phyloP scores from a whole-genome alignment of 202 grass and related monocot species.

The Miscanthus sacchariflorus region DNA sequence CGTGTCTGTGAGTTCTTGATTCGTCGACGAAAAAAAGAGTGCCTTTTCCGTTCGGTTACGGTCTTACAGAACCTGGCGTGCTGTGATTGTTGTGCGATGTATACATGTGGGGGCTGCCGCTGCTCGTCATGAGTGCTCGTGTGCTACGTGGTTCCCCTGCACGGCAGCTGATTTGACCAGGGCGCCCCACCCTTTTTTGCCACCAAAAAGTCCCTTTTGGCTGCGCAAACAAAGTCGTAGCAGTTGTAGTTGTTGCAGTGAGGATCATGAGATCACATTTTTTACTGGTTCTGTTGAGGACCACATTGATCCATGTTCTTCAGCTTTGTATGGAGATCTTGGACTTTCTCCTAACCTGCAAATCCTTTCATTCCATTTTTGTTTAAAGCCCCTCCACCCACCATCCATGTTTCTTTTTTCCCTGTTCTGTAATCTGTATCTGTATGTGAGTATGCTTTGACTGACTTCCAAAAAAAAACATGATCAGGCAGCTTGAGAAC shows the following conservation, averaged over 20 bases:
- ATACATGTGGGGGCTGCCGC: background rate
- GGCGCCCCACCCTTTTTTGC: conserved; percentile 32
- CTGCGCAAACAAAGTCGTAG: conserved; percentile 49
- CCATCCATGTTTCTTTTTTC: background rate
- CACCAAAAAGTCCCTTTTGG: conserved; percentile 50
- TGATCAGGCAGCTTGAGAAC: background rate
- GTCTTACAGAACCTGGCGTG: background rate
- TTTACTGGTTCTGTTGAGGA: conserved; percentile 9
- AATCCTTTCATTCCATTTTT: background rate
- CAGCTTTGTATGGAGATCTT: conserved; percentile 35
- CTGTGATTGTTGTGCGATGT: conserved; percentile 33
- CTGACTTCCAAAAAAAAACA: background rate
- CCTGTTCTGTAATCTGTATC: background rate
- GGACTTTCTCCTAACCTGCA: conserved; percentile 20
- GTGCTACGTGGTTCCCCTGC: conserved; percentile 46
- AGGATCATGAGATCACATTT: conserved; percentile 36
- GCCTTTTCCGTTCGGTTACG: background rate
- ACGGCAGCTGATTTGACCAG: conserved; percentile 61
- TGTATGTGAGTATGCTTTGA: conserved; percentile 13
- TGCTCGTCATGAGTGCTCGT: conserved; percentile 44
- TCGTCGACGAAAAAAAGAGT: background rate
- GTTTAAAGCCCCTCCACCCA: background rate
- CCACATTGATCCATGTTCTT: conserved; percentile 35
- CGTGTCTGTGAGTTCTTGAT: conserved; percentile 8
- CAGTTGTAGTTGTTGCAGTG: conserved; percentile 35